Evolutionary conservation across 1,284 basidiomycete genomes (phyloP), one percentile per base, ranked within the genome.

Genomic region (Cryptococcus hybrid): DNA sequence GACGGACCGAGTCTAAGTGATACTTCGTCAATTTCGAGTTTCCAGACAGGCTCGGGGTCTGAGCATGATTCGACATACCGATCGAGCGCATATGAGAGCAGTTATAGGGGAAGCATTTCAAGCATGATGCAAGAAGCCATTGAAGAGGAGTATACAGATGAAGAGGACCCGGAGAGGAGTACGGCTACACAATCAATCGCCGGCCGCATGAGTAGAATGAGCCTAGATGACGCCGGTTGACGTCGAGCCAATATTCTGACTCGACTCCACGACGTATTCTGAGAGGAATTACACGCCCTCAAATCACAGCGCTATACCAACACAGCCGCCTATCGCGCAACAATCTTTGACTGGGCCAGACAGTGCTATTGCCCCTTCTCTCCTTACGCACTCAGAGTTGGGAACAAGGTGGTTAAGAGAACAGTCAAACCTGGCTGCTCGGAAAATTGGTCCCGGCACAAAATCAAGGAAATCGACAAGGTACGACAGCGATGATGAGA

Each of bases 1-100:
- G 92, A 94, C 69, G 90, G 90, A 0, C 90, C 88, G n/a, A 90
- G 87, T 73, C 80, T 94, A 56, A 92, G 89, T 12, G 92, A 94
- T 67, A 89, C 90, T 1, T 86, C 85, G 6, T 92, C 89, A 9
- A 80, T 92, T 11, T 84, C 83, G 3, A 74, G 67, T 44, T 72
- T 70, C 46, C 46, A 66, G 50, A 74, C 66, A 57, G 60, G 54
- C 36, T 58, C 51, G 4, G 57, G 59, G 12, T 55, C 58, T 1
- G 51, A 51, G 15, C n/a, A 45, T 36, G 62, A 65, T 37, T 50
- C 54, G 4, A 38, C 49, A 43, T 63, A 64, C 45, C 49, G 56
- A 38, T 54, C 56, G 13, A 66, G 66, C 48, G 56, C 56, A 5
- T 64, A 59, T 37, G 55, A 42, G 34, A 51, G 58, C 13, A 64